A percentile compares a stretch with the other conserved stretches of the same genome.
Evolutionary conservation across 306 rosid species (phyloP).

Genomic region (Dryas alaskensis): DNA sequence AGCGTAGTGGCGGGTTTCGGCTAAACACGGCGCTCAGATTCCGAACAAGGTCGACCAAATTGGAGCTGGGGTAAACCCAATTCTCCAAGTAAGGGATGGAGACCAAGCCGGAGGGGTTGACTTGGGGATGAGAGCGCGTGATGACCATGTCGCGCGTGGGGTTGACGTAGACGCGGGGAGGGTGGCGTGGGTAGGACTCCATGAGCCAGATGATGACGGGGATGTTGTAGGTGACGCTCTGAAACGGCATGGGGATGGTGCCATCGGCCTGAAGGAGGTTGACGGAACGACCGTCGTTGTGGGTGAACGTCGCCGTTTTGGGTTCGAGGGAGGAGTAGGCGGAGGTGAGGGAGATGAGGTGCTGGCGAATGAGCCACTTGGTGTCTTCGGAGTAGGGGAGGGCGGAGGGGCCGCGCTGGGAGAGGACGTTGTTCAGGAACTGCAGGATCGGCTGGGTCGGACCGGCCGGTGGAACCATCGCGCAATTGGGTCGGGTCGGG

Average conservation of each 20-base stretch:
- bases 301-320: slow-evolving; percentile 82
- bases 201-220: slow-evolving; percentile 88
- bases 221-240: slow-evolving; percentile 79
- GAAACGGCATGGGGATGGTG: slow-evolving; percentile 74
- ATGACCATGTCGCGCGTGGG: slow-evolving; percentile 96
- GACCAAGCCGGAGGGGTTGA: slow-evolving; percentile 81
- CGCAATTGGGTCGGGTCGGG: neutral
- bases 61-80: slow-evolving; percentile 84
- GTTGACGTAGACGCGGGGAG: slow-evolving; percentile 82
- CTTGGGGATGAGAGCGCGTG: slow-evolving; percentile 77
- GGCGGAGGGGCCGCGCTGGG: slow-evolving; percentile 92
- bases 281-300: slow-evolving; percentile 92
- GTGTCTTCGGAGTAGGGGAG: slow-evolving; percentile 82
- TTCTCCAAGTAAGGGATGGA: slow-evolving; percentile 60
- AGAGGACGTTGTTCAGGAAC: slow-evolving; percentile 88
- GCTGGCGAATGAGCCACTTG: slow-evolving; percentile 93
- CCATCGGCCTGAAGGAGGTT: slow-evolving; percentile 95
- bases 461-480: neutral
- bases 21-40: slow-evolving; percentile 50
- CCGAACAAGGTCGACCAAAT: slow-evolving; percentile 56
- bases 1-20: slow-evolving; percentile 78
- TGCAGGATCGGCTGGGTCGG: slow-evolving; percentile 43
- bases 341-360: slow-evolving; percentile 56
- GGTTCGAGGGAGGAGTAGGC: slow-evolving; percentile 69
- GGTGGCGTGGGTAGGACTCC: slow-evolving; percentile 89